Evolutionary conservation across 805 yeast genomes (phyloP), one percentile per base, ranked within the genome.

Genomic region (Diddensiella caesifluorescens): DNA sequence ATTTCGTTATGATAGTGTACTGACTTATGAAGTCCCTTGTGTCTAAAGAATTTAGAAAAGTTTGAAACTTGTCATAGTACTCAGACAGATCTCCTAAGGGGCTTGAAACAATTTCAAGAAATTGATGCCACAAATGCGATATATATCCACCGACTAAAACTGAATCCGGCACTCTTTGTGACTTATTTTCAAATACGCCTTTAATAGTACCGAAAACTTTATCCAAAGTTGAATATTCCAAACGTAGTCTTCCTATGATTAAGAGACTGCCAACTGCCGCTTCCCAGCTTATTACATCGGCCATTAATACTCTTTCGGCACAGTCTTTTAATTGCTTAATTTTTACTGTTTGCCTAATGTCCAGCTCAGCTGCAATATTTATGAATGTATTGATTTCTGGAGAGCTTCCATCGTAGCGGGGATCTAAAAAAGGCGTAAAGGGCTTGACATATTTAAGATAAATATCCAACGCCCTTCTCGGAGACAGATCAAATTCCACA

Each of bases 341-440:
- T 15, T 16, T 13, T 5, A 5, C 15, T 10, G 18, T 10, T 26
- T 7, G 20, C 23, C 19, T 21, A 31, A 18, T 19, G 9, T 7
- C 9, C 10, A 36, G 20, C 16, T 10, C 18, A 27, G 16, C 22
- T 6, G 30, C 19, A 12, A 36, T 25, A 13, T 36, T 22, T 6
- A 16, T n/a, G 21, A 16, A 16, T n/a, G 15, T 5, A 12, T 36
- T 7, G n/a, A 26, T 13, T 7, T 10, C 9, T 19, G 35, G 6
- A 13, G 33, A 27, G n/a, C 21, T 15, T 5, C 20, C 21, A 7
- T 12, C 16, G 6, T 16, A 3, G 2, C 9, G 33, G 19, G 9
- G n/a, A 5, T 31, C 30, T 6, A 39, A 29, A 23, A 39, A 39
- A 10, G 42, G 42, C 5, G 42, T 39, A 15, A 39, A 33, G 16